A percentile compares a stretch with the other conserved stretches of the same genome.
Evolutionary conservation across 495 filamentous ascomycete species (phyloP).

Genomic region (Penicillium pulvis): DNA sequence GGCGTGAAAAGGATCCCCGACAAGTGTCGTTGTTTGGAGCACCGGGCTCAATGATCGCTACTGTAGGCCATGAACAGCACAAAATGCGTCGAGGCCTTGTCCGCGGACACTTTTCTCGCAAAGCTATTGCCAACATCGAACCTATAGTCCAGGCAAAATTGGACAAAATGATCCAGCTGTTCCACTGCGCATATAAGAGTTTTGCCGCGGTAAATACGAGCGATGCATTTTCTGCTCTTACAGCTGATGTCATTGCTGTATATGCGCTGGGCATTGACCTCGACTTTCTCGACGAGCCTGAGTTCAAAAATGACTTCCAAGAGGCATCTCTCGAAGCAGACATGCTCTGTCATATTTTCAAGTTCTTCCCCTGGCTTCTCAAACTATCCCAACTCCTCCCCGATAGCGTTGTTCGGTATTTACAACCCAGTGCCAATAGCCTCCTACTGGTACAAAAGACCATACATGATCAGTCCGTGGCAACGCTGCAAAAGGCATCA

Average conservation of each 20-base stretch:
- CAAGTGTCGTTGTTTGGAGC: neutral
- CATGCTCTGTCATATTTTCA: neutral
- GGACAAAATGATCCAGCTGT: constrained; percentile 4
- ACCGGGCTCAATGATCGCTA: neutral
- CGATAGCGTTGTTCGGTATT: neutral
- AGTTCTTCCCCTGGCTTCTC: neutral
- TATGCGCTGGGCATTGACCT: constrained; percentile 38
- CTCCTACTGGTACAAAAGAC: neutral
- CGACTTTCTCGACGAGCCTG: constrained; percentile 15
- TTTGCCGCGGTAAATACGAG: constrained; percentile 33
- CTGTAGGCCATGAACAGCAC: neutral
- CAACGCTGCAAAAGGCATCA: too few species aligned
- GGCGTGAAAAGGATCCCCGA: neutral
- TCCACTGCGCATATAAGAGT: neutral
- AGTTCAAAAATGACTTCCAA: constrained; percentile 10
- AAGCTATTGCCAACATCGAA: neutral
- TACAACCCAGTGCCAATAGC: neutral
- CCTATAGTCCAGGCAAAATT: neutral
- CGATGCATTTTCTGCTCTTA: constrained; percentile 38
- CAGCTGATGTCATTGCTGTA: constrained; percentile 46
- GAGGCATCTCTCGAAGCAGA: constrained; percentile 1
- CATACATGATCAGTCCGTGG: neutral
- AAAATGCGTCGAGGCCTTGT: neutral
- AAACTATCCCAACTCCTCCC: neutral
- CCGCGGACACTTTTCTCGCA: neutral